Evolutionary conservation across 192 early-diverging fungal genomes (phyloP).

Genomic region (Coemansia sp.): DNA sequence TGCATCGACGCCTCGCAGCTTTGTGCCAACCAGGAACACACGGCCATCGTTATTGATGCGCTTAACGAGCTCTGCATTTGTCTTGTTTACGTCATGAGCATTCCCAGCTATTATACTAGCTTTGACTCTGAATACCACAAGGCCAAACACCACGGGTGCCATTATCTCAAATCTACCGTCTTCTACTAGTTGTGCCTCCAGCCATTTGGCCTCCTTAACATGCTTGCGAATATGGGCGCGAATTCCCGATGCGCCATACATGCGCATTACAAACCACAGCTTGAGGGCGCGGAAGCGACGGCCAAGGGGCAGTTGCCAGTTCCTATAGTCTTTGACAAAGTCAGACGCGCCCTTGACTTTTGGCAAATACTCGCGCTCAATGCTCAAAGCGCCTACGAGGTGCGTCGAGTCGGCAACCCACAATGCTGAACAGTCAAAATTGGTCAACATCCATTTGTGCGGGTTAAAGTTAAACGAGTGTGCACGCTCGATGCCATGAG

Average conservation of each 20-base stretch:
- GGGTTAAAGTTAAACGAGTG: slow-evolving; percentile 65
- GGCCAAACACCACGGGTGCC: slow-evolving; percentile 41
- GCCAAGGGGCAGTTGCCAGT: slow-evolving; percentile 63
- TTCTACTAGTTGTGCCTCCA: slow-evolving; percentile 33
- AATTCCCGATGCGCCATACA: slow-evolving; percentile 57
- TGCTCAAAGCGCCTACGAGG: slow-evolving; percentile 55
- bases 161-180: slow-evolving; percentile 55
- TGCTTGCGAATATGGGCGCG: slow-evolving; percentile 53
- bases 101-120: slow-evolving; percentile 11
- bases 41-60: slow-evolving; percentile 36
- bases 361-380: slow-evolving; percentile 57
- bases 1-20: slow-evolving; percentile 30
- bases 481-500: slow-evolving; percentile 52
- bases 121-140: slow-evolving; percentile 54
- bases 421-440: slow-evolving; percentile 66
- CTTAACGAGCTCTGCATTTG: slow-evolving; percentile 27
- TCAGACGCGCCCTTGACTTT: slow-evolving; percentile 31
- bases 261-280: slow-evolving; percentile 64
- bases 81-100: slow-evolving; percentile 14
- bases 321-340: slow-evolving; percentile 55
- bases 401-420: slow-evolving; percentile 57
- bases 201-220: slow-evolving; percentile 38
- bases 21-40: slow-evolving; percentile 44
- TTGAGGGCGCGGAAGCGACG: slow-evolving; percentile 64
- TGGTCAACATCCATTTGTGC: slow-evolving; percentile 68